A percentile compares a stretch with the other conserved stretches of the same genome.
These are phyloP conservation scores for Aspergillus piperis DNA, from an alignment of 2,329 filamentous ascomycete species.

Conservation along the genomic window DNA sequence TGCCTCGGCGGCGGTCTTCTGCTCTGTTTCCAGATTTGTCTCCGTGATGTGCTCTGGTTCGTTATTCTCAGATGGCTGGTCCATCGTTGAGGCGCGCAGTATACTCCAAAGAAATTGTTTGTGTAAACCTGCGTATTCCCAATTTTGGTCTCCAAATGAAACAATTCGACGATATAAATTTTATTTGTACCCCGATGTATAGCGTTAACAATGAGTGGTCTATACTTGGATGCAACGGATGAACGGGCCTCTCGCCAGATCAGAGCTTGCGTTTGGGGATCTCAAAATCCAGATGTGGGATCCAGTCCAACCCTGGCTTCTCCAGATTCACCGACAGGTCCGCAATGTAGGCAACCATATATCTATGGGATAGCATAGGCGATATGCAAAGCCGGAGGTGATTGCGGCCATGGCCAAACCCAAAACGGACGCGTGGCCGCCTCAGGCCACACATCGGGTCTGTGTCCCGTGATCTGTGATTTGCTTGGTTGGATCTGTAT, in stretches of 20 bases:
- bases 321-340: not conserved
- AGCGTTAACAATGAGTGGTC: not conserved
- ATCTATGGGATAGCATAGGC: not conserved
- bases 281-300: not conserved
- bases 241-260: constrained; percentile 5
- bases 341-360: not conserved
- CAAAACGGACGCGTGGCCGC: constrained; percentile 1
- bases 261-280: not conserved
- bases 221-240: not conserved
- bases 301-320: not conserved
- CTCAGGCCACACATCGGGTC: constrained; percentile 13
- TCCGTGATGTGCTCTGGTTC: not conserved
- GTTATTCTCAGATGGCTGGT: not conserved
- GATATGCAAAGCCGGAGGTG: constrained; percentile 6
- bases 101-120: not conserved
- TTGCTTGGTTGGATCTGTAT: constrained; percentile 9
- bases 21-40: not conserved
- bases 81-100: constrained; percentile 2
- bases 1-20: not conserved
- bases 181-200: not conserved
- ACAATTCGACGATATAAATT: not conserved
- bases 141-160: not conserved
- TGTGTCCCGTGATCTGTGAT: constrained; percentile 17
- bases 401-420: not conserved
- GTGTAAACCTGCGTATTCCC: too few species aligned